These are phyloP conservation scores for Blastomyces emzantsi DNA, from an alignment of 2,329 filamentous ascomycete genomes.

Conservation along the genomic window DNA sequence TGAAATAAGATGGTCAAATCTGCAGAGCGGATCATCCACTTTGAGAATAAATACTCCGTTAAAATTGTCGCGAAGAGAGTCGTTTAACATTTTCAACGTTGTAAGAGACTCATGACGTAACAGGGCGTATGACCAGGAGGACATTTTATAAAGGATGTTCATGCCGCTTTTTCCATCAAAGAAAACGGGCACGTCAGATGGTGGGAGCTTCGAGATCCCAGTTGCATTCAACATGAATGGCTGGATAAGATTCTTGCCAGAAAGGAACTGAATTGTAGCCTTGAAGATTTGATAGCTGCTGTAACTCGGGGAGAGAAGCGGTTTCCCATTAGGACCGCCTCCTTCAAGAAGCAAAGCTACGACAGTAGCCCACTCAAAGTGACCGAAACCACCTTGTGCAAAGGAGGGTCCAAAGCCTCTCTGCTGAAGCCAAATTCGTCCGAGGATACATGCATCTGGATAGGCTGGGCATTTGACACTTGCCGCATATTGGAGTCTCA, in stretches of 20 bases:
- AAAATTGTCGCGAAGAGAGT: slow-evolving; percentile 69
- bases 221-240: slow-evolving; percentile 44
- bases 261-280: slow-evolving; percentile 78
- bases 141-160: slow-evolving; percentile 89
- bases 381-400: slow-evolving; percentile 75
- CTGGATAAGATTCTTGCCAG: slow-evolving; percentile 62
- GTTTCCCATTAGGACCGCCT: slow-evolving; percentile 62
- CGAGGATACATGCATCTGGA: slow-evolving; percentile 74
- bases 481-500: slow-evolving; percentile 64
- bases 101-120: slow-evolving; percentile 65
- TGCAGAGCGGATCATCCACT: slow-evolving; percentile 42
- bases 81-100: slow-evolving; percentile 65
- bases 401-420: slow-evolving; percentile 65
- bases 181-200: slow-evolving; percentile 54
- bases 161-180: slow-evolving; percentile 66
- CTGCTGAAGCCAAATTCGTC: slow-evolving; percentile 81
- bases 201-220: slow-evolving; percentile 23
- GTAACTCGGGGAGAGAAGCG: slow-evolving; percentile 67
- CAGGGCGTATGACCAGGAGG: slow-evolving; percentile 65
- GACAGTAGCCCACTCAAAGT: slow-evolving; percentile 82
- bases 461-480: slow-evolving; percentile 63
- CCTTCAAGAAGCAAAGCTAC: slow-evolving; percentile 70
- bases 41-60: slow-evolving; percentile 69
- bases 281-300: slow-evolving; percentile 94
- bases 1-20: slow-evolving; percentile 47